Conservation (phyloP, 768 basidiomycete species). For the Boletellus ananas region DNA sequence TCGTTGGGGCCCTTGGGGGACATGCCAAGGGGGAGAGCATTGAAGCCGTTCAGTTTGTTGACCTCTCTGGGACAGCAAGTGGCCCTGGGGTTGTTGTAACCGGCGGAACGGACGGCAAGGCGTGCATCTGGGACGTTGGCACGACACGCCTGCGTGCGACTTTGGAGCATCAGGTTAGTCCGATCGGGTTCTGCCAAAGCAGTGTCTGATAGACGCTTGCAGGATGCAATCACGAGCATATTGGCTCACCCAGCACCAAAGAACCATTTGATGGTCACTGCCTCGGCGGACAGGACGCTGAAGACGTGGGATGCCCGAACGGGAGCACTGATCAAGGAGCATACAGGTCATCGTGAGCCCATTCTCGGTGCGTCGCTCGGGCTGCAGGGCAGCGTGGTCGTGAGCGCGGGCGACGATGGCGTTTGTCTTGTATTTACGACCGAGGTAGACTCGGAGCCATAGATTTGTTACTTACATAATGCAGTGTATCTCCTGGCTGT, state of each 20-base stretch:
- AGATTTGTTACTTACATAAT: slow-evolving; percentile 15
- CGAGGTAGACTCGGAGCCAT: slow-evolving; percentile 29
- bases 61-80: slow-evolving; percentile 55
- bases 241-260: slow-evolving; percentile 72
- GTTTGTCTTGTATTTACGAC: slow-evolving; percentile 80
- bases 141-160: slow-evolving; percentile 83
- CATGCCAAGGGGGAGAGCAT: slow-evolving; percentile 87
- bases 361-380: slow-evolving; percentile 76
- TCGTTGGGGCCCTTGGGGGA: slow-evolving; percentile 72
- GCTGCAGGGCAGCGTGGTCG: slow-evolving; percentile 62
- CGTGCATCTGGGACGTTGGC: slow-evolving; percentile 89
- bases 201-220: slow-evolving; percentile 7
- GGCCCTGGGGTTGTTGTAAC: slow-evolving; percentile 65
- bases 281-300: slow-evolving; percentile 81
- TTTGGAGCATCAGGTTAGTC: slow-evolving; percentile 72
- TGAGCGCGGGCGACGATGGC: slow-evolving; percentile 91
- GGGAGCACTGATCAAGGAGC: slow-evolving; percentile 70
- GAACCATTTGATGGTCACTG: slow-evolving; percentile 75
- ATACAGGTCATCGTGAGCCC: slow-evolving; percentile 78
- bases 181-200: neutral
- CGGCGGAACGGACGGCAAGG: slow-evolving; percentile 91
- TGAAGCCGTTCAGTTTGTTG: slow-evolving; percentile 81
- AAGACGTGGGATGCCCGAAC: slow-evolving; percentile 93
- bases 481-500: slow-evolving; percentile 1
- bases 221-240: slow-evolving; percentile 88